phyloP scores from a whole-genome alignment of 2,329 filamentous ascomycete species.

The Intubia oerlemansii region DNA sequence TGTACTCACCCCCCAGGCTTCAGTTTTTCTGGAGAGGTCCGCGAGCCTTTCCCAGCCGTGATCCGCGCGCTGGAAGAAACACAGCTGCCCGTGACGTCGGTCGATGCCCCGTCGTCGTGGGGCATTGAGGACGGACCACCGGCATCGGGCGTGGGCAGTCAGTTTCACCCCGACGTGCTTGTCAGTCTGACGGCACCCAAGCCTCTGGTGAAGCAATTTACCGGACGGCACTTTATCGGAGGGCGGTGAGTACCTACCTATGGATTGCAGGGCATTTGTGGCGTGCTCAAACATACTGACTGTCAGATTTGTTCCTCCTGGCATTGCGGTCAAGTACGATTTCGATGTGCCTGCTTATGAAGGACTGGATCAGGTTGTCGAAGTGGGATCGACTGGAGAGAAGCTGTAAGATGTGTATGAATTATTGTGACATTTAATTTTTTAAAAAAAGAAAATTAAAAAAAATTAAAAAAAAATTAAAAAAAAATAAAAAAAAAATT shows the following conservation, averaged over 20 bases:
- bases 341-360: slow-evolving; percentile 67
- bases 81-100: slow-evolving; percentile 57
- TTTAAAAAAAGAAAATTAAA: no score
- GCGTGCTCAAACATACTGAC: not conserved
- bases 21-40: slow-evolving; percentile 75
- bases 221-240: slow-evolving; percentile 76
- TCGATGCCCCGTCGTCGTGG: slow-evolving; percentile 91
- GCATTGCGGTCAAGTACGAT: slow-evolving; percentile 66
- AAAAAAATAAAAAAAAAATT: no score
- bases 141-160: slow-evolving; percentile 50
- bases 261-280: not conserved
- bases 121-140: slow-evolving; percentile 77
- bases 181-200: slow-evolving; percentile 89
- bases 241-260: slow-evolving; percentile 37
- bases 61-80: slow-evolving; percentile 58
- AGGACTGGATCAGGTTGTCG: slow-evolving; percentile 75
- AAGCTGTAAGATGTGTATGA: no score
- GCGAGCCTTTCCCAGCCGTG: slow-evolving; percentile 74
- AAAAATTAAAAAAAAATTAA: no score
- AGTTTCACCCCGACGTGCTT: slow-evolving; percentile 59
- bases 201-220: slow-evolving; percentile 66
- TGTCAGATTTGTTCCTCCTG: slow-evolving; percentile 60
- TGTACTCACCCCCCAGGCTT: no score
- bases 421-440: no score
- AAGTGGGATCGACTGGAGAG: slow-evolving; percentile 36